These are phyloP conservation scores for Triticum turgidum DNA, from an alignment of 176 grass and related monocot genomes.

Conservation along the genomic window DNA sequence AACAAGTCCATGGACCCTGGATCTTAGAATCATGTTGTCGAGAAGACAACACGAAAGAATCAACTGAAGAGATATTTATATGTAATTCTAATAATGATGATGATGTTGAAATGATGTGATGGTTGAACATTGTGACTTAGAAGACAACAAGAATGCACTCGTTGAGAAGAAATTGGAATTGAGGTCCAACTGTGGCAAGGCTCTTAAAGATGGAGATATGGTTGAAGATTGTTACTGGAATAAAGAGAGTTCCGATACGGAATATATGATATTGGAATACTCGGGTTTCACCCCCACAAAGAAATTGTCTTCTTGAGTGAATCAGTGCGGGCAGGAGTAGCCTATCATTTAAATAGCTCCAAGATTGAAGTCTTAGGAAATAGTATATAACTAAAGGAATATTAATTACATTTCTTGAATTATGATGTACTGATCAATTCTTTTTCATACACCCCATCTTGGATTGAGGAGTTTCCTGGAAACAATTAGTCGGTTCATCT, in stretches of 20 bases:
- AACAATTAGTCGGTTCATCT: no score
- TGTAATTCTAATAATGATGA: neutral
- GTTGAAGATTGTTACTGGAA: neutral
- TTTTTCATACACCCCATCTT: no score
- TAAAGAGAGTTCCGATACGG: neutral
- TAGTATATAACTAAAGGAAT: no score
- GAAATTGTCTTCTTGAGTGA: no score
- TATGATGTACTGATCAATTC: no score
- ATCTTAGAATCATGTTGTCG: neutral
- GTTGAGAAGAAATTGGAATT: neutral
- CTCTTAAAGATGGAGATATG: neutral
- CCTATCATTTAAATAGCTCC: no score
- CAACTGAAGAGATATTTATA: neutral
- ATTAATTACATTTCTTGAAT: no score
- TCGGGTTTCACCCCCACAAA: no score
- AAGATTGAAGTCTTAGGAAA: no score
- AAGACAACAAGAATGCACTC: neutral
- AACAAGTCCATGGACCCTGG: neutral
- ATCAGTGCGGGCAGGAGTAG: no score
- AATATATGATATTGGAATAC: no score
- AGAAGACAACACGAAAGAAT: neutral
- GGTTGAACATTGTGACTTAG: neutral
- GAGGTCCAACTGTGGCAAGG: neutral
- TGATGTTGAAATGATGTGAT: neutral
- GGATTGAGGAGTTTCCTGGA: no score